Base-by-base conservation (phyloP, 805 yeast species). In the Scheffersomyces stipitis region DNA sequence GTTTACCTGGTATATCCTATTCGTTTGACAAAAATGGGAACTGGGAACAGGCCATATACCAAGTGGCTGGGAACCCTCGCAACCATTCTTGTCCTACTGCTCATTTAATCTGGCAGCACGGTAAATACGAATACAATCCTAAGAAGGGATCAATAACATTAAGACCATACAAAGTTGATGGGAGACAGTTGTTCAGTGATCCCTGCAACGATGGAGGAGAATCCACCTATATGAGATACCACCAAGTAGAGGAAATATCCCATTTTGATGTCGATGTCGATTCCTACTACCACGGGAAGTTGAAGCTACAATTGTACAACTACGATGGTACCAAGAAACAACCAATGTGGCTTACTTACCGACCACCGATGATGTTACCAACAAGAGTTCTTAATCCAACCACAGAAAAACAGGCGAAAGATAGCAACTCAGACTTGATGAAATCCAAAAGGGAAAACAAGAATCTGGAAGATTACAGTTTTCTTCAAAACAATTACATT, bases 291-390 rank as follows among this genome's bases (percentile, higher is more conserved):
- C 23, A 32, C 14, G 48, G 49, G 1, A 41, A 37, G 16, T 34
- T 38, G n/a, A 46, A 37, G 34, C 36, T 52, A 6, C 51, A 43
- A 23, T 33, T 51, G 12, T 46, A 36, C 33, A 41, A 29, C 3
- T 48, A 33, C 30, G 50, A 49, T 31, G 55, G 55, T 3, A 10
- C 34, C 1, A 46, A 46, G 28, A 41, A 41, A 26, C 56, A 49
- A 26, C 58, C 58, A 4, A 20, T 52, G 28, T 52, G 52, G 54
- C 32, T 52, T 15, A 44, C 31, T 16, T 48, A 47, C 28, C 34
- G 39, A 14, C 53, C 54, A 3, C 51, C 55, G 3, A 32, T 28
- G 15, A 52, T 52, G 58, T 37, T 51, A 16, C 58, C 58, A 5
- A 40, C 47, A 1, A 14, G 33, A 20, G 51, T 47, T 2, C 31